Base-by-base conservation (phyloP, 2,329 filamentous ascomycete species). In the Ophiocordyceps camponoti-saundersi region DNA sequence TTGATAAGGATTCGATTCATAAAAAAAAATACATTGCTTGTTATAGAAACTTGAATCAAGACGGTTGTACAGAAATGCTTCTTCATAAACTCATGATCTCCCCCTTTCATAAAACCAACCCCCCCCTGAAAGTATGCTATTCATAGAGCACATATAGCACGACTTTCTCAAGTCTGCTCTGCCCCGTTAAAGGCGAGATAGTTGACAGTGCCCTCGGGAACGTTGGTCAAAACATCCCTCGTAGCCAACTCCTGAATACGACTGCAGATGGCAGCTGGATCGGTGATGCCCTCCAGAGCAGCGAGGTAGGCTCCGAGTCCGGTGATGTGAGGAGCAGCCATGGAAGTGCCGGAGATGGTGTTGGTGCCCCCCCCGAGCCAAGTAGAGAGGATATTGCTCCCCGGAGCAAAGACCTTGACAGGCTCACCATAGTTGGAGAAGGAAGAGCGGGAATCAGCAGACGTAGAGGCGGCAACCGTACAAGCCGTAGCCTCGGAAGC, bases 381-480 rank as follows among this genome's bases (percentile, higher is more conserved):
- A 3, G 72, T 57, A 36, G 65, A 69, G 1, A 67, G 53, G 44
- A 73, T 59, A 48, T 51, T 51, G 29, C 59, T 57, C 23, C 70
- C 70, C 8, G 70, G 68, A 2, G 67, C 70, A 45, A 67, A 70
- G 52, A 73, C 56, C 51, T 72, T 68, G 47, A 73, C 59, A 42
- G 55, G 39, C 2, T 50, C 15, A 11, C 69, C 69, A 42, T 55
- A 71, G 59, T 72, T 71, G 46, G 65, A 68, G 53, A 64, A 72
- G 30, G 54, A 57, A 41, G 70, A 61, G 30, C 59, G 57, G 43
- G 53, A 50, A 48, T 71, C 65, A 21, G 47, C 22, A 21, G 26
- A 42, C 15, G 48, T 49, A 16, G 47, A 47, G 18, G 53, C 50
- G 23, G 50, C 54, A 15, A 53, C 50, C 16, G 54, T 52, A 47